These are phyloP conservation scores for Sporothrix luriei DNA, from an alignment of 2,329 filamentous ascomycete species.

Conservation along the genomic window DNA sequence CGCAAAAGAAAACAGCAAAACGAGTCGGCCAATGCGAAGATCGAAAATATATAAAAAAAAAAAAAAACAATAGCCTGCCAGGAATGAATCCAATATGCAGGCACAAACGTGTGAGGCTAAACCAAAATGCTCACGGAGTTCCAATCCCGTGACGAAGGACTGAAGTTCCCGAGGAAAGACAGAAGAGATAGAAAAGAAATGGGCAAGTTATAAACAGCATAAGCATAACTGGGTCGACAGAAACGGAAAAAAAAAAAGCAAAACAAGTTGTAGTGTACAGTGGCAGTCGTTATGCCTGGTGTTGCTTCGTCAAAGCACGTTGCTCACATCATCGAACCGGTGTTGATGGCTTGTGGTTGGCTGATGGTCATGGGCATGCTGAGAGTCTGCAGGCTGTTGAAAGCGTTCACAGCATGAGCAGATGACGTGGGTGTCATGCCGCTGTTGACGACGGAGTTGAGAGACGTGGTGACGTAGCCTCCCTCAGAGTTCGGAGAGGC, in stretches of 20 bases:
- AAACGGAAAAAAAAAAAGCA: conserved; percentile 34
- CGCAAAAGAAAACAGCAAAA: conserved; percentile 27
- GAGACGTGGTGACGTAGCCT: conserved; percentile 60
- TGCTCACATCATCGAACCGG: conserved; percentile 49
- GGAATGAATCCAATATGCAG: not conserved
- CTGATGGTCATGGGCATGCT: conserved; percentile 68
- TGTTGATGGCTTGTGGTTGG: conserved; percentile 50
- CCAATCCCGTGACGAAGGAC: conserved; percentile 34
- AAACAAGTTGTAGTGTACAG: conserved; percentile 30
- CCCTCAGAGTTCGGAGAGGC: conserved; percentile 72
- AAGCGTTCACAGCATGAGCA: conserved; percentile 46
- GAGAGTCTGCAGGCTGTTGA: conserved; percentile 62
- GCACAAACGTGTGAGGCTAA: conserved; percentile 31
- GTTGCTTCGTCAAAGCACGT: not conserved
- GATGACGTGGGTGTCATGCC: conserved; percentile 34
- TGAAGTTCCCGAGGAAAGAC: conserved; percentile 28
- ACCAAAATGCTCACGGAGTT: conserved; percentile 32
- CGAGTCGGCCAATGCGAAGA: conserved; percentile 29
- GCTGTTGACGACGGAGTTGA: conserved; percentile 51
- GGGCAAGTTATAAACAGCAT: conserved; percentile 33
- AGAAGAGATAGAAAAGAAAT: conserved; percentile 30
- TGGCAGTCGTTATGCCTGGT: not conserved
- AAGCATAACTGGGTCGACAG: conserved; percentile 28
- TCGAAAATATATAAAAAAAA: conserved; percentile 20
- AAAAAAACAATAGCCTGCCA: conserved; percentile 18